phyloP scores from a whole-genome alignment of 2,329 filamentous ascomycete genomes.

The Rhynchosporium graminicola region DNA sequence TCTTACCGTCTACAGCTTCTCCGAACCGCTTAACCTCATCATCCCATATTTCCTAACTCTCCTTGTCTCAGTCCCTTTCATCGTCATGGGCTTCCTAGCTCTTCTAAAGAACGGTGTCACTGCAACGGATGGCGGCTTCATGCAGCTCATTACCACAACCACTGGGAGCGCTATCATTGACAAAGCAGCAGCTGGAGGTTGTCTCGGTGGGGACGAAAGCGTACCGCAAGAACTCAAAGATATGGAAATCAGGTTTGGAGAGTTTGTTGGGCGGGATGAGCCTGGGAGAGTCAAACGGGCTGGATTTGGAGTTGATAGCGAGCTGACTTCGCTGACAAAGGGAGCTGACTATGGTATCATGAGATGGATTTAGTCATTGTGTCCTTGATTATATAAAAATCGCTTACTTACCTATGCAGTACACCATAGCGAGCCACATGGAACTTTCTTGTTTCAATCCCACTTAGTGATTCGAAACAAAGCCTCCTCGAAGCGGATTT shows the following conservation, averaged over 20 bases:
- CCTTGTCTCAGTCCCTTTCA: slow-evolving; percentile 23
- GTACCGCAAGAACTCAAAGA: slow-evolving; percentile 27
- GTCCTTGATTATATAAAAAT: neutral
- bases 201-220: slow-evolving; percentile 28
- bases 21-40: slow-evolving; percentile 27
- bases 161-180: slow-evolving; percentile 28
- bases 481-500: too few relatives aligned
- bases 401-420: neutral
- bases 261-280: slow-evolving; percentile 23
- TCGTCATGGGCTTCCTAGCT: slow-evolving; percentile 24
- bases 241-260: slow-evolving; percentile 29
- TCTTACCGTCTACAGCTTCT: slow-evolving; percentile 32
- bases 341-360: slow-evolving; percentile 27
- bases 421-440: neutral
- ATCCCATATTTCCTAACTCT: slow-evolving; percentile 32
- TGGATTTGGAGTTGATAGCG: slow-evolving; percentile 29
- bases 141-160: slow-evolving; percentile 28
- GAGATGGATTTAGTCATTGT: slow-evolving; percentile 23
- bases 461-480: neutral
- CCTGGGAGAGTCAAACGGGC: slow-evolving; percentile 22
- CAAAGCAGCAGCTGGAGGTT: slow-evolving; percentile 28
- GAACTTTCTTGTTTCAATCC: neutral
- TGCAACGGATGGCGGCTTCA: slow-evolving; percentile 29
- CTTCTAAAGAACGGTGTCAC: slow-evolving; percentile 27
- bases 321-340: slow-evolving; percentile 24